phyloP scores from a whole-genome alignment of 257 asterid species.

The Lycium barbarum region DNA sequence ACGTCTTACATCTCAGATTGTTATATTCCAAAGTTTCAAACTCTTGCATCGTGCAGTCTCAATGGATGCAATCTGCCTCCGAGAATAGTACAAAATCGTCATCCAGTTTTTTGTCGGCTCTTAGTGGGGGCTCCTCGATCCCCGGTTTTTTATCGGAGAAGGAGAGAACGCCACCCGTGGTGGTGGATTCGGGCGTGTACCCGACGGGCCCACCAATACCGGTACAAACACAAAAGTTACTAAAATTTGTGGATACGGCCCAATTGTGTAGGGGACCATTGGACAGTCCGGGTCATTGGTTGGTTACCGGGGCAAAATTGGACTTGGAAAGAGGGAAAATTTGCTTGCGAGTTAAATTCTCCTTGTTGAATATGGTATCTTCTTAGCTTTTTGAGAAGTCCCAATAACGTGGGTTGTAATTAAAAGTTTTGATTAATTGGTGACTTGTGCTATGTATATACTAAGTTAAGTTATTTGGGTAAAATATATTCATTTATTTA shows the following conservation, averaged over 20 bases:
- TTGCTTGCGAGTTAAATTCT: slow-evolving; percentile 74
- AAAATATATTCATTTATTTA: too few species aligned
- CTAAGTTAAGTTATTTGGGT: too few species aligned
- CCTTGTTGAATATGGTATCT: slow-evolving; percentile 59
- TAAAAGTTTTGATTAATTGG: too few species aligned
- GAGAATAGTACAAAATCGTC: slow-evolving; percentile 48
- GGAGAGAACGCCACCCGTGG: slow-evolving; percentile 40
- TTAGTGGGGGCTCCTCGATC: slow-evolving; percentile 49
- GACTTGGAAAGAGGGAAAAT: slow-evolving; percentile 80
- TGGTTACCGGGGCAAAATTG: slow-evolving; percentile 84
- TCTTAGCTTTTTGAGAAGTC: not conserved
- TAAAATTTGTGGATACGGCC: slow-evolving; percentile 72
- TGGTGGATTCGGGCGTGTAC: slow-evolving; percentile 76
- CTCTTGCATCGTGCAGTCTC: slow-evolving; percentile 59
- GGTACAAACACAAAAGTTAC: slow-evolving; percentile 53
- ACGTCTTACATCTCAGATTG: slow-evolving; percentile 68
- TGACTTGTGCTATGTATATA: too few species aligned
- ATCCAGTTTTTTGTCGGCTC: slow-evolving; percentile 59
- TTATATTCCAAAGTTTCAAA: slow-evolving; percentile 52
- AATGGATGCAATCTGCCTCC: slow-evolving; percentile 66
- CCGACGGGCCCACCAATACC: slow-evolving; percentile 83
- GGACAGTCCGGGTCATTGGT: slow-evolving; percentile 94
- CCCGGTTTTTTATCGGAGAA: slow-evolving; percentile 45
- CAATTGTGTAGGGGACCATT: slow-evolving; percentile 76
- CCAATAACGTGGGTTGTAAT: too few species aligned